phyloP scores from a whole-genome alignment of 2,329 filamentous ascomycete genomes.

The Pyricularia pennisetigena region DNA sequence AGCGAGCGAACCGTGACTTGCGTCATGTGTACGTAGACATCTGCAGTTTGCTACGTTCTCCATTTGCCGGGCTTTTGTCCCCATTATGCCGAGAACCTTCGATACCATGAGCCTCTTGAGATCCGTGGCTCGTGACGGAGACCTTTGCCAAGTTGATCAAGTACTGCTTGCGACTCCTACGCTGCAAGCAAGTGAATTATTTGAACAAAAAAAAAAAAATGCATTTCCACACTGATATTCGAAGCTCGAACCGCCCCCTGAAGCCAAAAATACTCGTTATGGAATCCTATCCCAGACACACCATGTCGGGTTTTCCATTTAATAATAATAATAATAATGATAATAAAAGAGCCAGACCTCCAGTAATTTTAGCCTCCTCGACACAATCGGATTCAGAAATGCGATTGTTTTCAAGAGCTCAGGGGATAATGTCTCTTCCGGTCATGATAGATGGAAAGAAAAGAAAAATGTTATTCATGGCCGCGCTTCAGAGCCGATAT shows the following conservation, averaged over 20 bases:
- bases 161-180: too few species aligned
- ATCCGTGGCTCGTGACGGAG: too few species aligned
- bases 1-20: neutral
- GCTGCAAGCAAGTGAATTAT: too few species aligned
- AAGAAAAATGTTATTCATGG: neutral
- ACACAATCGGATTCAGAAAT: neutral
- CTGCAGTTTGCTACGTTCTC: too few species aligned
- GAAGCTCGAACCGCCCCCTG: neutral
- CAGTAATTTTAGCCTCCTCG: neutral
- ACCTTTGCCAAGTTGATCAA: too few species aligned
- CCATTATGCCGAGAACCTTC: too few species aligned
- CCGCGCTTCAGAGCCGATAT: neutral
- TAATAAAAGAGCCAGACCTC: neutral
- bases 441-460: neutral
- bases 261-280: neutral
- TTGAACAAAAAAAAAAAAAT: neutral
- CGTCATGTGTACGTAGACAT: neutral
- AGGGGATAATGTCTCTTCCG: neutral
- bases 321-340: too few species aligned
- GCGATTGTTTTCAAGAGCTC: neutral
- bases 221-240: neutral
- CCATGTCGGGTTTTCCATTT: neutral
- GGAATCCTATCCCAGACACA: neutral
- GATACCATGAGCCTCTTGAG: too few species aligned
- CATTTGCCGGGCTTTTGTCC: too few species aligned